phyloP scores from a whole-genome alignment of 164 flowering plant genomes.

The Macadamia tetraphylla region DNA sequence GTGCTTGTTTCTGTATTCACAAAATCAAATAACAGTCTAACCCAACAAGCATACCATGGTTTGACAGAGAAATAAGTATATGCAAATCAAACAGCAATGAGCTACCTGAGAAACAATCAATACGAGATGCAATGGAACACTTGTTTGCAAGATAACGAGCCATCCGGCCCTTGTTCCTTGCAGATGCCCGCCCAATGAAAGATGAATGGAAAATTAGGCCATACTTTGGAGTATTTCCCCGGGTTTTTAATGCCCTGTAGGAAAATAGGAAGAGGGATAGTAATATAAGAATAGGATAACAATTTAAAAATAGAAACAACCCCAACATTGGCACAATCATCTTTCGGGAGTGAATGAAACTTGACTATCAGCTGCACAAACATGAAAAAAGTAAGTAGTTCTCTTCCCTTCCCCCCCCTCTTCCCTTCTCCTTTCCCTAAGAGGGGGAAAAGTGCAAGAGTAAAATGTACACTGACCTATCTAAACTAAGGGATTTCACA shows the following conservation, averaged over 20 bases:
- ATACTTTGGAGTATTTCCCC: slow-evolving; percentile 95
- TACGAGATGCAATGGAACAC: slow-evolving; percentile 96
- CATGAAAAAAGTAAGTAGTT: no score
- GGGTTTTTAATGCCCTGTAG: slow-evolving; percentile 87
- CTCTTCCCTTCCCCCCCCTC: no score
- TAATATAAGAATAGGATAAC: no score
- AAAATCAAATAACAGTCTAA: background rate
- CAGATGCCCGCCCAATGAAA: slow-evolving; percentile 94
- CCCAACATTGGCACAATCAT: background rate
- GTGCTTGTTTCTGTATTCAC: slow-evolving; percentile 43
- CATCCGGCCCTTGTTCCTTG: slow-evolving; percentile 88
- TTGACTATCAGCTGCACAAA: no score
- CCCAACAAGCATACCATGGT: background rate
- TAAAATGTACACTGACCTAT: no score
- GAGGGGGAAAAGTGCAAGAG: no score
- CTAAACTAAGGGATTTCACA: no score
- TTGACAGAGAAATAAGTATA: background rate
- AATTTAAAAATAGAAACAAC: no score
- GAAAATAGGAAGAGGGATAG: background rate
- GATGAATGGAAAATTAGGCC: slow-evolving; percentile 97
- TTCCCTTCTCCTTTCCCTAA: no score
- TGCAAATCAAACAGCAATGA: background rate
- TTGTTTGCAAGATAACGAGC: slow-evolving; percentile 98
- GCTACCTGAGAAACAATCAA: slow-evolving; percentile 87
- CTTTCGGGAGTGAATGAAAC: background rate